A percentile compares a stretch with the other conserved stretches of the same genome.
Evolutionary conservation across 163 green algal species (phyloP).

Genomic region (Chlamydomonas reinhardtii): DNA sequence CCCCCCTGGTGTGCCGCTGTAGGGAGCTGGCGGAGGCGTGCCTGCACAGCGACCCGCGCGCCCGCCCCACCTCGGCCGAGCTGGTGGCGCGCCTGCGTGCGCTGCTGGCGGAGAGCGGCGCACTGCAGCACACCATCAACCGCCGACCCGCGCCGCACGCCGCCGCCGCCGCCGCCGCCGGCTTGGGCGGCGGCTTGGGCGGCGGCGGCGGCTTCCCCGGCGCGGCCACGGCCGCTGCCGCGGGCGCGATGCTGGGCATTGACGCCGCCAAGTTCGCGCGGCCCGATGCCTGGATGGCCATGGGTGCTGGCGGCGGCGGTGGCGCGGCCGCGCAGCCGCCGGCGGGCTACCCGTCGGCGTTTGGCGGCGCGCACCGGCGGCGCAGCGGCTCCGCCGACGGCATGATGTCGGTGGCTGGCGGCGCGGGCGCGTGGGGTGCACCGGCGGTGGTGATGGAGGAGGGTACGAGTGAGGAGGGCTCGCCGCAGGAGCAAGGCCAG

Average conservation of each 20-base stretch:
- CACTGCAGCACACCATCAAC: constrained; percentile 30
- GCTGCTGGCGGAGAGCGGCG: constrained; percentile 41
- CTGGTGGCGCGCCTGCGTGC: constrained; percentile 16
- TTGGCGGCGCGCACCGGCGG: background rate
- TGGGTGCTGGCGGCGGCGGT: background rate
- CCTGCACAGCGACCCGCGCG: constrained; percentile 10
- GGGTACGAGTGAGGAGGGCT: too few relatives aligned
- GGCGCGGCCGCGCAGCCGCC: background rate
- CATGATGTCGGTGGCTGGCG: background rate
- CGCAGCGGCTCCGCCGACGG: background rate
- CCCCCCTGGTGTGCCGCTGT: background rate
- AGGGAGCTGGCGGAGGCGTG: constrained; percentile 30
- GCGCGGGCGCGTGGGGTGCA: background rate
- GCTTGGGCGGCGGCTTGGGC: background rate
- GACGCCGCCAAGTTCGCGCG: background rate
- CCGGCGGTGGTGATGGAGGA: background rate
- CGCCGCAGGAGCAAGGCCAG: too few relatives aligned
- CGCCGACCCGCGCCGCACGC: background rate
- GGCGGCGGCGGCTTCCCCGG: constrained; percentile 17
- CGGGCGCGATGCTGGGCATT: constrained; percentile 37
- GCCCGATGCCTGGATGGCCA: background rate
- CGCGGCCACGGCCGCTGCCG: background rate
- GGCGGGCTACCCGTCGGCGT: background rate
- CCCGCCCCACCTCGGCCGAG: constrained; percentile 7
- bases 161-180: too few relatives aligned